These are phyloP conservation scores for Metschnikowia santaceciliae DNA, from an alignment of 805 yeast species.

Conservation along the genomic window DNA sequence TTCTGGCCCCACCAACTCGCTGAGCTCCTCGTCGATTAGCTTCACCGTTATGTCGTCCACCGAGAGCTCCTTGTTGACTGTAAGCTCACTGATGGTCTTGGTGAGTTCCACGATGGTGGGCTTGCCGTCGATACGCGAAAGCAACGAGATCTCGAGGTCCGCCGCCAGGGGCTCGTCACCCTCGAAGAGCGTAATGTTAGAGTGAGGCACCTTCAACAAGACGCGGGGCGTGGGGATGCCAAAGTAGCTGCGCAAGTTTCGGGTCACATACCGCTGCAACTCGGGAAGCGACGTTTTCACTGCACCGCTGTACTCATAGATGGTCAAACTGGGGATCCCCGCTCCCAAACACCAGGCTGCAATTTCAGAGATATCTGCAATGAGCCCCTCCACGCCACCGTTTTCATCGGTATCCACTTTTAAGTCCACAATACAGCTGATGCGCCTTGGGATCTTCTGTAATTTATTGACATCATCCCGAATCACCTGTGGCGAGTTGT, in stretches of 20 bases:
- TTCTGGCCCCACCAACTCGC: constrained; percentile 79
- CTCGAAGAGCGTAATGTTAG: constrained; percentile 41
- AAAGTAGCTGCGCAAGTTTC: constrained; percentile 65
- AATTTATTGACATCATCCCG: constrained; percentile 75
- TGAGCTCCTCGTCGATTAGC: constrained; percentile 68
- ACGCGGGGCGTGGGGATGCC: constrained; percentile 69
- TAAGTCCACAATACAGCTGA: constrained; percentile 72
- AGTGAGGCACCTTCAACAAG: constrained; percentile 63
- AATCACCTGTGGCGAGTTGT: constrained; percentile 79
- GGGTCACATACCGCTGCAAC: constrained; percentile 51
- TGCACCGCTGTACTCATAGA: constrained; percentile 78
- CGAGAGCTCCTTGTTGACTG: constrained; percentile 55
- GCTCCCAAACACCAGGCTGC: constrained; percentile 86
- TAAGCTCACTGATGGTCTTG: constrained; percentile 75
- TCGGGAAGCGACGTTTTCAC: constrained; percentile 41
- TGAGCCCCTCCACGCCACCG: constrained; percentile 81
- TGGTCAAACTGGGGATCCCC: constrained; percentile 67
- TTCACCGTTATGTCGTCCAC: constrained; percentile 68
- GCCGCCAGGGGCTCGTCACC: constrained; percentile 23
- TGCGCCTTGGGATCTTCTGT: constrained; percentile 69
- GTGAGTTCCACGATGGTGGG: constrained; percentile 87
- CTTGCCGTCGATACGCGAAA: constrained; percentile 81
- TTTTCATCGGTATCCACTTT: constrained; percentile 79
- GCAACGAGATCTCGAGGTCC: constrained; percentile 60
- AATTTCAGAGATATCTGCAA: constrained; percentile 72